Conservation (phyloP, 345 rosid genomes). For the Clausena lansium region DNA sequence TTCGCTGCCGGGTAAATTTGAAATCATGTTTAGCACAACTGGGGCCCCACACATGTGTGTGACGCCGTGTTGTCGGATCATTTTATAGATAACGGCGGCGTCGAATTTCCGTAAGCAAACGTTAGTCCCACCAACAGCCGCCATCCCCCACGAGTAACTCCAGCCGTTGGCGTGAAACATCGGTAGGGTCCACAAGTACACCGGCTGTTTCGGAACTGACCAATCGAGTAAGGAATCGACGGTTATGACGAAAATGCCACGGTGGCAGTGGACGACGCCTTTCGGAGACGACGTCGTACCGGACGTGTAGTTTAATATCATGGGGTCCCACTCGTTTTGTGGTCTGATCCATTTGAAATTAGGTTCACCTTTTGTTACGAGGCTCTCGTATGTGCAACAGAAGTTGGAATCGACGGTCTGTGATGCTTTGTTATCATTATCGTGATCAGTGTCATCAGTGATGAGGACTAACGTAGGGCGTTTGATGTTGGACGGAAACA, state of each 20-base stretch:
- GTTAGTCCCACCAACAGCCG: constrained; percentile 81
- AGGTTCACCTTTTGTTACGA: constrained; percentile 51
- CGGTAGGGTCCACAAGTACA: constrained; percentile 87
- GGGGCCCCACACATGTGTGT: constrained; percentile 95
- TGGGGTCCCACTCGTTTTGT: constrained; percentile 60
- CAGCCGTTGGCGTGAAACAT: constrained; percentile 92
- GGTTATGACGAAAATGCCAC: constrained; percentile 54
- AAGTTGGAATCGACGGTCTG: constrained; percentile 18
- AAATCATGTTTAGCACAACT: constrained; percentile 73
- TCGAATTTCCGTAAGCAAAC: constrained; percentile 73
- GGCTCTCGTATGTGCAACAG: constrained; percentile 43
- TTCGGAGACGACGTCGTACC: constrained; percentile 90
- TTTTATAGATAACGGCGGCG: constrained; percentile 40
- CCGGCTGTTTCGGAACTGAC: constrained; percentile 58
- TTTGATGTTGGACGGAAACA: constrained; percentile 24
- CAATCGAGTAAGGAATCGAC: constrained; percentile 54
- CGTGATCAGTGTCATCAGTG: constrained; percentile 27
- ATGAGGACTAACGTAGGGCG: constrained; percentile 55
- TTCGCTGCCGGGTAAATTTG: constrained; percentile 31
- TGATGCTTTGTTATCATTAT: constrained; percentile 16
- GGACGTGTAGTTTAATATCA: constrained; percentile 72
- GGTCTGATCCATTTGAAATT: constrained; percentile 55
- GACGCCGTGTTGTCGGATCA: constrained; percentile 54
- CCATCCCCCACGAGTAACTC: constrained; percentile 73
- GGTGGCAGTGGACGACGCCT: constrained; percentile 83